phyloP scores from a whole-genome alignment of 2,329 filamentous ascomycete genomes.

The Colletotrichum salicis region DNA sequence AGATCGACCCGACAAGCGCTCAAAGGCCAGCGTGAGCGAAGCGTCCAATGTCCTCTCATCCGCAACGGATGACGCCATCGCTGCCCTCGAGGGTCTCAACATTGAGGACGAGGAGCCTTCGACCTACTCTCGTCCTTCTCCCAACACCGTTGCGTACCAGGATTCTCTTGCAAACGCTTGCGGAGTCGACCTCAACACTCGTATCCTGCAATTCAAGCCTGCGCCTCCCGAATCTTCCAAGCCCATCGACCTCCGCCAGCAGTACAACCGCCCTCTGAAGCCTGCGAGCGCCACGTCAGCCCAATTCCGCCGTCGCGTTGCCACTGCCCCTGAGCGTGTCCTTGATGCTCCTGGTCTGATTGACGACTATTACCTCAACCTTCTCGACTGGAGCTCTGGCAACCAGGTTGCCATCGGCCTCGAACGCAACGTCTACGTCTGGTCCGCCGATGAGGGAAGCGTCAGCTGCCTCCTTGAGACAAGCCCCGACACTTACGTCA shows the following conservation, averaged over 20 bases:
- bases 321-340: constrained; percentile 94
- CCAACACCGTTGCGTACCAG: constrained; percentile 90
- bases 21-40: constrained; percentile 77
- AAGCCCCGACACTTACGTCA: constrained; percentile 90
- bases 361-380: constrained; percentile 98
- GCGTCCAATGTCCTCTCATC: constrained; percentile 81
- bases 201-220: constrained; percentile 98
- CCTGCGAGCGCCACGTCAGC: constrained; percentile 77
- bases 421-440: constrained; percentile 97
- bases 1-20: constrained; percentile 74
- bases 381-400: constrained; percentile 96
- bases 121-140: constrained; percentile 81
- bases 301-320: constrained; percentile 90
- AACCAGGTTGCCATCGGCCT: constrained; percentile 99
- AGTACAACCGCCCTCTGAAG: constrained; percentile 97
- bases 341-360: constrained; percentile 95
- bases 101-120: constrained; percentile 76
- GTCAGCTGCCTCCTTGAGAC: constrained; percentile 92
- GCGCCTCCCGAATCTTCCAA: constrained; percentile 97
- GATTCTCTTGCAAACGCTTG: constrained; percentile 91
- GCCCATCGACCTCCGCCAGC: constrained; percentile 95
- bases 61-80: constrained; percentile 81
- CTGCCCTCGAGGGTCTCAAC: constrained; percentile 82
- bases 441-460: constrained; percentile 93
- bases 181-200: constrained; percentile 91